Conservation (phyloP, 2,329 filamentous ascomycete species). For the Beauveria bassiana region DNA sequence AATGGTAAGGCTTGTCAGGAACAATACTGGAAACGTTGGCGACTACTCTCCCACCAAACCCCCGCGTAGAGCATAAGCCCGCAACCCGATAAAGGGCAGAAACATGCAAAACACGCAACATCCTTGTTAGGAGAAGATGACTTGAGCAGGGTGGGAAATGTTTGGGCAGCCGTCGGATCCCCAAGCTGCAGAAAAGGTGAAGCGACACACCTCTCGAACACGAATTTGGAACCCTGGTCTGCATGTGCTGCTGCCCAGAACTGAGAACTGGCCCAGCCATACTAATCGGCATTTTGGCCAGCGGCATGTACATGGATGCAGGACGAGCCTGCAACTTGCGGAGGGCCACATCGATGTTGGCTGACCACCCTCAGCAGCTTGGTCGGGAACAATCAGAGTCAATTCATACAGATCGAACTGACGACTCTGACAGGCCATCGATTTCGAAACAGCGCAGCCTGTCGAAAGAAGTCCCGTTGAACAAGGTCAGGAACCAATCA, state of each 20-base stretch:
- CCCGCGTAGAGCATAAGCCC: no score
- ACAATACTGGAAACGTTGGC: background rate
- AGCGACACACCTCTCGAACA: background rate
- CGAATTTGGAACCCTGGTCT: background rate
- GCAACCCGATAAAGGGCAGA: background rate
- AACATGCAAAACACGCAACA: background rate
- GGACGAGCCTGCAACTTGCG: background rate
- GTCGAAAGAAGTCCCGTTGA: no score
- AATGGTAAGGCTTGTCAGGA: slow-evolving; percentile 2
- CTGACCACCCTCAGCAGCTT: background rate
- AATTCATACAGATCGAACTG: background rate
- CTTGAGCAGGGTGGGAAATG: background rate
- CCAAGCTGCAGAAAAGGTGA: background rate
- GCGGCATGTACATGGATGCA: background rate
- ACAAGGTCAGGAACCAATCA: background rate
- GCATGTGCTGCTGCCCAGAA: background rate
- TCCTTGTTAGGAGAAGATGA: background rate
- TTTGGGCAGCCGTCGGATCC: slow-evolving; percentile 8
- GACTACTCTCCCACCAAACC: background rate
- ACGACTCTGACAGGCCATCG: background rate
- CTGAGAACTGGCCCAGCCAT: background rate
- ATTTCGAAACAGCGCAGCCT: background rate
- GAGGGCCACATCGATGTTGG: background rate
- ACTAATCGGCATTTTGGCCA: background rate
- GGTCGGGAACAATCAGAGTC: background rate